Percentiles rank a stretch among this genome's conserved stretches.
phyloP scores from a whole-genome alignment of 352 stramenopile genomes.

The Phytophthora pistaciae region DNA sequence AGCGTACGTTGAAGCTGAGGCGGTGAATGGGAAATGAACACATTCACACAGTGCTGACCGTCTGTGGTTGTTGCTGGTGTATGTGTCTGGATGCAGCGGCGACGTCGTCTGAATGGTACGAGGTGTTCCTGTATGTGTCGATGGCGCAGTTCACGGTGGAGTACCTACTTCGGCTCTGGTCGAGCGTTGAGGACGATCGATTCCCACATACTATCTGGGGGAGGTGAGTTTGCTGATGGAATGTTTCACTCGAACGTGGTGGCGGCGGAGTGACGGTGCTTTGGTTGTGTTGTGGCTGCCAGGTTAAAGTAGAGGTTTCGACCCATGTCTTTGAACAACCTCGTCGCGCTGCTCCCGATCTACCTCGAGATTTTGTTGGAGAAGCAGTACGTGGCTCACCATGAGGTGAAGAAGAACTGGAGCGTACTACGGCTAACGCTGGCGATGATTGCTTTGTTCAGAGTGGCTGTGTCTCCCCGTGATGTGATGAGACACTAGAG shows the following conservation, averaged over 20 bases:
- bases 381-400: slow-evolving; percentile 53
- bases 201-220: slow-evolving; percentile 65
- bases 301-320: slow-evolving; percentile 83
- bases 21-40: neutral
- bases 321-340: slow-evolving; percentile 84
- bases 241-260: too few species aligned
- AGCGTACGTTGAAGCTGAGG: slow-evolving; percentile 32
- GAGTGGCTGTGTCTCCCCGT: slow-evolving; percentile 47
- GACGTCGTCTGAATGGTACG: slow-evolving; percentile 68
- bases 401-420: neutral
- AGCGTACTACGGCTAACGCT: neutral
- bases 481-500: slow-evolving; percentile 78
- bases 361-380: slow-evolving; percentile 83
- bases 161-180: slow-evolving; percentile 79
- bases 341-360: slow-evolving; percentile 79
- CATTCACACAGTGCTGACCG: neutral
- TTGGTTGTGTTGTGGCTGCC: neutral
- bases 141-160: slow-evolving; percentile 80
- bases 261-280: too few species aligned
- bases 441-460: slow-evolving; percentile 23
- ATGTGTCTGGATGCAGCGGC: slow-evolving; percentile 28
- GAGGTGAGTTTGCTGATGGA: slow-evolving; percentile 35
- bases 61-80: slow-evolving; percentile 4
- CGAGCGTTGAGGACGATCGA: slow-evolving; percentile 82
- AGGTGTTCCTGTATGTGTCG: slow-evolving; percentile 80